Conservation (phyloP, 805 yeast genomes). For the Myxozyma melibiosi region DNA sequence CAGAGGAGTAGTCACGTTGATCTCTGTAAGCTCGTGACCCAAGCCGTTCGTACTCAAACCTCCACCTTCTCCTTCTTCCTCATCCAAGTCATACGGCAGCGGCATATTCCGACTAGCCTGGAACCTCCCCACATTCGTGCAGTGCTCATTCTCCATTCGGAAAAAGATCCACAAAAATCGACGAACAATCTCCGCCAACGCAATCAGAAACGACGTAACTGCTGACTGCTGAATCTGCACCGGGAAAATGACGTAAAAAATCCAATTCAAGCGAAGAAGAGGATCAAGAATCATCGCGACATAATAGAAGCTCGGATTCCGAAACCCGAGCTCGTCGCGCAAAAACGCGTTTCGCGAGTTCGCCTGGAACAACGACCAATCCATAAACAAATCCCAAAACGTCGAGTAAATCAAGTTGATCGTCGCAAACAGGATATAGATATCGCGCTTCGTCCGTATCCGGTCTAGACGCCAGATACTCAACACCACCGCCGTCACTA, state of each 20-base stretch:
- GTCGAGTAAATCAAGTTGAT: slow-evolving; percentile 70
- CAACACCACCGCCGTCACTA: slow-evolving; percentile 68
- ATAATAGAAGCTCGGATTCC: slow-evolving; percentile 65
- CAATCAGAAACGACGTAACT: slow-evolving; percentile 77
- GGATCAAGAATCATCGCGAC: slow-evolving; percentile 73
- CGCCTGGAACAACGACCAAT: slow-evolving; percentile 85
- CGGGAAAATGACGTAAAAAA: slow-evolving; percentile 80
- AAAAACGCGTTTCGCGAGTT: slow-evolving; percentile 59
- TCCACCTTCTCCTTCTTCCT: slow-evolving; percentile 37
- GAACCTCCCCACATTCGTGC: slow-evolving; percentile 80
- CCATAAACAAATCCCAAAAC: slow-evolving; percentile 92
- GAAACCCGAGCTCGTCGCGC: slow-evolving; percentile 71
- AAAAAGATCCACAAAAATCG: slow-evolving; percentile 88
- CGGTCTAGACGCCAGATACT: slow-evolving; percentile 74
- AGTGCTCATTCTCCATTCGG: slow-evolving; percentile 95
- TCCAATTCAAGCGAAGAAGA: slow-evolving; percentile 84
- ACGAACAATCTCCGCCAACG: slow-evolving; percentile 77
- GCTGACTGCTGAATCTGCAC: slow-evolving; percentile 84
- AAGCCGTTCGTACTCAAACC: too few species aligned
- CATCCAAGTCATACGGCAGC: slow-evolving; percentile 67
- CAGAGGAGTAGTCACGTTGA: slow-evolving; percentile 26
- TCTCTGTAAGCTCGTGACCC: slow-evolving; percentile 11
- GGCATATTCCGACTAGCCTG: slow-evolving; percentile 88
- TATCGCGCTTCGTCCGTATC: slow-evolving; percentile 48
- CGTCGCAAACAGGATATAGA: slow-evolving; percentile 72